Percentiles rank a stretch among this genome's conserved stretches.
phyloP scores from a whole-genome alignment of 345 rosid species.

The Combretum micranthum region DNA sequence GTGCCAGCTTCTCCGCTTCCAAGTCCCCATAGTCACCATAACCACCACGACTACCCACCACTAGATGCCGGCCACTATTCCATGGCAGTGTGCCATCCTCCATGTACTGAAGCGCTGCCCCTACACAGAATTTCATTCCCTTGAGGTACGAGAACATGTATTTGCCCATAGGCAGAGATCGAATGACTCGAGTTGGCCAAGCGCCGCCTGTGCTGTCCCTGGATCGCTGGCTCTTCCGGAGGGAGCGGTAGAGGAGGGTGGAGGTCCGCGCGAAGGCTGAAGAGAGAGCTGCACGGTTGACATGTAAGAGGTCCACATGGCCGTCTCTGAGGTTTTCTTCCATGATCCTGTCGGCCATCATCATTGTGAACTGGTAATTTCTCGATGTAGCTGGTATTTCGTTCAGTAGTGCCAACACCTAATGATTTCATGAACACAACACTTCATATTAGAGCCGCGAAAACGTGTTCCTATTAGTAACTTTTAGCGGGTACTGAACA shows the following conservation, averaged over 20 bases:
- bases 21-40: constrained; percentile 30
- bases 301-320: constrained; percentile 38
- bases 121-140: constrained; percentile 34
- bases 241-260: constrained; percentile 34
- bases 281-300: constrained; percentile 51
- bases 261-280: constrained; percentile 52
- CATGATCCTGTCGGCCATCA: constrained; percentile 75
- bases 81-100: constrained; percentile 15
- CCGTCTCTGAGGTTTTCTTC: constrained; percentile 51
- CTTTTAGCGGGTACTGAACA: too few species aligned
- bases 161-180: constrained; percentile 47
- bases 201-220: constrained; percentile 6
- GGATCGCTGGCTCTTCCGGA: constrained; percentile 22
- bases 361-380: constrained; percentile 66
- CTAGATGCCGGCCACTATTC: constrained; percentile 14
- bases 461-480: neutral
- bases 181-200: constrained; percentile 35
- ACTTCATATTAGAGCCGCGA: neutral
- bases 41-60: constrained; percentile 3
- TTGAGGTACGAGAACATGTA: constrained; percentile 38
- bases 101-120: constrained; percentile 26
- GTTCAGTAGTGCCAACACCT: constrained; percentile 50
- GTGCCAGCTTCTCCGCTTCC: constrained; percentile 64
- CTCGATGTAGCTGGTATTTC: constrained; percentile 63
- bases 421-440: constrained; percentile 7